Evolutionary conservation across 352 stramenopile genomes (phyloP).

Genomic region (Globisporangium megalacanthum): DNA sequence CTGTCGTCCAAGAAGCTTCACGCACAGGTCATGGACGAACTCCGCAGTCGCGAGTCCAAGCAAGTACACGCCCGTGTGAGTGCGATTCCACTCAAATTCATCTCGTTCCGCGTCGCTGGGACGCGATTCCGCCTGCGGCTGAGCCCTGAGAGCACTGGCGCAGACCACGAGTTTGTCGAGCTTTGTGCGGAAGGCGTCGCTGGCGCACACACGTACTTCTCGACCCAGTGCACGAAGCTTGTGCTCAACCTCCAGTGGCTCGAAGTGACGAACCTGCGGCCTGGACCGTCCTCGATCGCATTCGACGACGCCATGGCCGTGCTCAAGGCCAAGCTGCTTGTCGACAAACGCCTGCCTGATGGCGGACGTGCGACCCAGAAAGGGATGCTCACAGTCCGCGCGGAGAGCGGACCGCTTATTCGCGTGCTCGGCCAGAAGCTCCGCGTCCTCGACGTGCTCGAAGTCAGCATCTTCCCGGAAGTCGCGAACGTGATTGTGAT

Average conservation of each 20-base stretch:
- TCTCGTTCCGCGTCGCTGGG: slow-evolving; percentile 60
- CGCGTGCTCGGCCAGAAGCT: slow-evolving; percentile 65
- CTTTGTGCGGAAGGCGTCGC: slow-evolving; percentile 57
- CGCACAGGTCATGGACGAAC: slow-evolving; percentile 57
- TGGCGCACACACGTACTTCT: slow-evolving; percentile 64
- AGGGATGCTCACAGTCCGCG: slow-evolving; percentile 68
- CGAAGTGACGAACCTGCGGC: slow-evolving; percentile 78
- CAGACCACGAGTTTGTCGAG: slow-evolving; percentile 71
- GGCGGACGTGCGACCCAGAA: slow-evolving; percentile 44
- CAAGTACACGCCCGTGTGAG: slow-evolving; percentile 28
- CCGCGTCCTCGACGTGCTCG: slow-evolving; percentile 64
- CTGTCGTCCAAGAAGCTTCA: slow-evolving; percentile 53
- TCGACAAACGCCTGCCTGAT: slow-evolving; percentile 49
- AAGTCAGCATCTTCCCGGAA: slow-evolving; percentile 81
- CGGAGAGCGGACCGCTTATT: slow-evolving; percentile 63
- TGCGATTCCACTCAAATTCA: slow-evolving; percentile 49
- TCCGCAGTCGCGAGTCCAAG: slow-evolving; percentile 54
- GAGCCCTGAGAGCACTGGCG: slow-evolving; percentile 49
- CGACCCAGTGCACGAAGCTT: slow-evolving; percentile 70
- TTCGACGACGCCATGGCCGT: slow-evolving; percentile 77
- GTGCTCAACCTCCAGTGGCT: slow-evolving; percentile 75
- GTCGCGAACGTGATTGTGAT: slow-evolving; percentile 83
- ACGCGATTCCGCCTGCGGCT: slow-evolving; percentile 49
- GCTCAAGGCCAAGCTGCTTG: slow-evolving; percentile 59
- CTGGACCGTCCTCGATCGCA: slow-evolving; percentile 55